Evolutionary conservation across 1,284 basidiomycete genomes (phyloP).

Genomic region (Nidula niveotomentosa): DNA sequence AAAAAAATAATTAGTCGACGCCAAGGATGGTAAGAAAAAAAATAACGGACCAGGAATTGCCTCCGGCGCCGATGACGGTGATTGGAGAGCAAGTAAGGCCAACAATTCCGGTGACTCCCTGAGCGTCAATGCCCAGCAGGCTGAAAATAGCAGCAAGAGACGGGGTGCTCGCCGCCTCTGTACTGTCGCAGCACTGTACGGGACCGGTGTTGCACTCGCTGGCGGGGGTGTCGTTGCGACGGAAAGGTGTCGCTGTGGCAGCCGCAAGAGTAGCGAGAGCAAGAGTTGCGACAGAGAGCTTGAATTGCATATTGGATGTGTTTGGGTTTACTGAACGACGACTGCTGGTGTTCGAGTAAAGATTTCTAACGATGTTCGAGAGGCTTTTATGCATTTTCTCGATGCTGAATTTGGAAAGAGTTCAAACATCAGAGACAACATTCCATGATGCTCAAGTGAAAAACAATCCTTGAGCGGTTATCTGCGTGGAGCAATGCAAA

Average conservation of each 20-base stretch:
- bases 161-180: background rate
- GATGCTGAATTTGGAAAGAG: too few relatives aligned
- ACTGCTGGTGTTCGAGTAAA: background rate
- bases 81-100: constrained; percentile 16
- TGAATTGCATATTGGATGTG: constrained; percentile 14
- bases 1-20: too few relatives aligned
- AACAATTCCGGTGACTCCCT: constrained; percentile 11
- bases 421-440: too few relatives aligned
- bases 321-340: background rate
- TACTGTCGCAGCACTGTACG: constrained; percentile 12
- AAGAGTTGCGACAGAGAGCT: constrained; percentile 12
- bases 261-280: constrained; percentile 13
- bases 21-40: background rate
- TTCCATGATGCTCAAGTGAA: too few relatives aligned
- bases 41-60: constrained; percentile 8
- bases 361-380: background rate
- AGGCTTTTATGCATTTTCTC: background rate
- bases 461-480: too few relatives aligned
- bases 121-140: constrained; percentile 8
- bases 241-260: too few relatives aligned
- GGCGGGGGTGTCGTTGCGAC: constrained; percentile 2
- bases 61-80: constrained; percentile 12
- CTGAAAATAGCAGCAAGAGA: constrained; percentile 3
- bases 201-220: constrained; percentile 13
- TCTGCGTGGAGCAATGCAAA: too few relatives aligned